These are phyloP conservation scores for Hymenoscyphus scutula DNA, from an alignment of 2,329 filamentous ascomycete genomes.

Conservation along the genomic window DNA sequence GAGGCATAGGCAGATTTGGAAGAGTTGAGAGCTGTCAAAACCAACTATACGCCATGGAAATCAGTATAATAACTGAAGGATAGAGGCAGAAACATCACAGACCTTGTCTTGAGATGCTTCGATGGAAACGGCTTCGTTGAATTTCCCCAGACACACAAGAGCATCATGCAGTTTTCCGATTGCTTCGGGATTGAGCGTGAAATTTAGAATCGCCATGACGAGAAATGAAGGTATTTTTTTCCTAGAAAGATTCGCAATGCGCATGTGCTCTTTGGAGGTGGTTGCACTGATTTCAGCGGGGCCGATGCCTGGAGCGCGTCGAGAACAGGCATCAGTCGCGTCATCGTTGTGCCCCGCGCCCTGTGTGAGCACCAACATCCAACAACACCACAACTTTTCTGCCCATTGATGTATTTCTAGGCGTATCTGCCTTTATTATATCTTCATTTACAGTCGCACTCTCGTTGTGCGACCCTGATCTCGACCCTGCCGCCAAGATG, in stretches of 20 bases:
- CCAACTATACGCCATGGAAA: conserved; percentile 49
- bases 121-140: conserved; percentile 74
- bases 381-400: conserved; percentile 9
- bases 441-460: background rate
- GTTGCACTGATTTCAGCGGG: background rate
- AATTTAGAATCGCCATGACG: conserved; percentile 62
- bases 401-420: background rate
- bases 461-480: background rate
- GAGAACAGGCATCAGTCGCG: conserved; percentile 5
- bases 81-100: conserved; percentile 11
- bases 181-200: conserved; percentile 72
- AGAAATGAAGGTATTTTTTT: background rate
- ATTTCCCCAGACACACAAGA: conserved; percentile 72
- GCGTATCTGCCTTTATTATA: background rate
- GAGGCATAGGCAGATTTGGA: conserved; percentile 78
- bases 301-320: background rate
- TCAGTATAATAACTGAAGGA: conserved; percentile 1
- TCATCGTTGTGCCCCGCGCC: conserved; percentile 18
- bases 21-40: conserved; percentile 73
- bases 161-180: conserved; percentile 69
- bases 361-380: conserved; percentile 5
- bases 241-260: background rate
- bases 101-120: conserved; percentile 45
- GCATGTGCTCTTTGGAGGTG: background rate
- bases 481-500: conserved; percentile 34